Conservation (phyloP, 2,329 filamentous ascomycete genomes). For the Cladophialophora bantiana region DNA sequence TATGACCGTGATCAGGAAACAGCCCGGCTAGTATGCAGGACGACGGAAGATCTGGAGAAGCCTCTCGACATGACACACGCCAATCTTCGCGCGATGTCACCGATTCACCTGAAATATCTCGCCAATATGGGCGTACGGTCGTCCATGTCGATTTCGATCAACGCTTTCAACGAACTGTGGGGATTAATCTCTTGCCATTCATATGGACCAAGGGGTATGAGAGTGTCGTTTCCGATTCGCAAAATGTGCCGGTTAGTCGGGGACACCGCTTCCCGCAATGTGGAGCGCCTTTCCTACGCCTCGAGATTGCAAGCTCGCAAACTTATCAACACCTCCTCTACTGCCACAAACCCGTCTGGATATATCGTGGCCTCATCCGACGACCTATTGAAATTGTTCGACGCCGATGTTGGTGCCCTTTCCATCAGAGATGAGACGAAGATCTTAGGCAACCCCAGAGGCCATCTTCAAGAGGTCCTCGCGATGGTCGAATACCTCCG, state of each 20-base stretch:
- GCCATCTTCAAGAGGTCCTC: slow-evolving; percentile 81
- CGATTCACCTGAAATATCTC: slow-evolving; percentile 87
- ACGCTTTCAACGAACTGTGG: slow-evolving; percentile 85
- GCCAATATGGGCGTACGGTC: slow-evolving; percentile 89
- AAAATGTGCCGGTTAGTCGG: slow-evolving; percentile 91
- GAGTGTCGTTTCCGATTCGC: slow-evolving; percentile 88
- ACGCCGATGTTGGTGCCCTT: slow-evolving; percentile 84
- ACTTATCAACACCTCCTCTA: slow-evolving; percentile 83
- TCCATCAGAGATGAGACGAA: slow-evolving; percentile 91
- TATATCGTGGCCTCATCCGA: slow-evolving; percentile 92
- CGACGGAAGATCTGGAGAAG: slow-evolving; percentile 72
- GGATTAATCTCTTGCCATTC: slow-evolving; percentile 86
- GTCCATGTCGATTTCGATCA: slow-evolving; percentile 94
- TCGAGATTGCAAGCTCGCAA: slow-evolving; percentile 85
- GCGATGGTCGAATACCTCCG: slow-evolving; percentile 85
- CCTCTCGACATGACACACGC: slow-evolving; percentile 84
- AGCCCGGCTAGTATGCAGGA: slow-evolving; percentile 80
- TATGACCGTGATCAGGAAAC: slow-evolving; percentile 85
- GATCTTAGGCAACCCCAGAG: slow-evolving; percentile 72
- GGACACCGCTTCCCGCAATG: slow-evolving; percentile 84
- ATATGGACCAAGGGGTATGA: slow-evolving; percentile 79
- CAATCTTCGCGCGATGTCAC: slow-evolving; percentile 87
- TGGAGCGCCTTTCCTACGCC: slow-evolving; percentile 85
- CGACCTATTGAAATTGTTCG: slow-evolving; percentile 81
- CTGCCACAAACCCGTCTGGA: slow-evolving; percentile 80